Base-by-base conservation (phyloP, 2,329 filamentous ascomycete species). In the Mycosphaerella arachidis region DNA sequence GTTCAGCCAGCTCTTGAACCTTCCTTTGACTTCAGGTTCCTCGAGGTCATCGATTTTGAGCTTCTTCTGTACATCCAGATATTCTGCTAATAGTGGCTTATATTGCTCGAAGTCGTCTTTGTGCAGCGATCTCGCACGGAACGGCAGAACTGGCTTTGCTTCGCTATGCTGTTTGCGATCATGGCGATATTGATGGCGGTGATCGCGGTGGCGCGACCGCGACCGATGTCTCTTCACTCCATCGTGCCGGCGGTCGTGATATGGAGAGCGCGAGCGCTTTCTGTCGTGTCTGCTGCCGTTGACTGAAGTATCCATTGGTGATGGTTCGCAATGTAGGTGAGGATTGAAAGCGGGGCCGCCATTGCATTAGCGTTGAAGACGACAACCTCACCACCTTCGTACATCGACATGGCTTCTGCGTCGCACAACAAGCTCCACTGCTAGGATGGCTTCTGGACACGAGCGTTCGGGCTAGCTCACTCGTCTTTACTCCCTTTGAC, bases 1-100 rank as follows among this genome's bases (percentile, higher is more conserved):
- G 4, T 84, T 81, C 12, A 93, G 74, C 70, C 97, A 99, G 72
- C 91, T 93, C 81, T 96, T 96, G 92, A 93, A 99, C 57, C 93
- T 81, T 1, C 92, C 92, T 65, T 82, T 88, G 0, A 86, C 76
- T 72, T 97, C 92, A n/a, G 84, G 82, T 63, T 91, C 87, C 58
- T 86, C 83, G 66, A 97, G 79, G 9, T 84, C 82, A 18, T 86
- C 81, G 1, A 95, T 77, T 56, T 87, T 77, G 45, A 89, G 82
- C 43, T 86, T 81, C 76, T 97, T 97, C 75, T 97, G 93, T 35
- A 96, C 84, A 67, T 92, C 89, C 29, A 97, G 82, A 68, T 97
- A 97, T 52, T 90, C 84, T 16, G 87, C 90, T 64, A 97, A 90
- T 60, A 97, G 79, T 0, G 88, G 83, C 62, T 83, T 82, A 70